Conservation (phyloP, 164 flowering plant genomes). For the Vitis riparia region DNA sequence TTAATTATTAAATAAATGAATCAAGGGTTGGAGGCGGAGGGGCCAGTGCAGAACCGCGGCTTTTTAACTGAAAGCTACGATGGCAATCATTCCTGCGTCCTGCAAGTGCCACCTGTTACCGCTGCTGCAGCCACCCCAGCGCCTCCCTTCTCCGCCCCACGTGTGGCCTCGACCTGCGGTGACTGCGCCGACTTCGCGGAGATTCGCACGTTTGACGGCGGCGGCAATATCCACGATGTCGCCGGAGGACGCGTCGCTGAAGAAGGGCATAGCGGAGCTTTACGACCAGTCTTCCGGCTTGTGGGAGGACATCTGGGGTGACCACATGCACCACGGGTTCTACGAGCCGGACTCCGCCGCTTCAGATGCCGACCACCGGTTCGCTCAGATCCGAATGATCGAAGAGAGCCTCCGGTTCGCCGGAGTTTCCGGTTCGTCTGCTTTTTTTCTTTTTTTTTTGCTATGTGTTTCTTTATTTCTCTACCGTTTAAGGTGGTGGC, state of each 20-base stretch:
- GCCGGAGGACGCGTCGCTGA: conserved; percentile 20
- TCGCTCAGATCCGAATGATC: conserved; percentile 91
- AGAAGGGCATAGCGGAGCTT: conserved; percentile 78
- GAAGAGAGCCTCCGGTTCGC: conserved; percentile 85
- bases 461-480: background rate
- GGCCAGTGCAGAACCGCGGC: too few species aligned
- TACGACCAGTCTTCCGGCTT: conserved; percentile 79
- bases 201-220: background rate
- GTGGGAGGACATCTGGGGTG: conserved; percentile 95
- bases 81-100: too few species aligned
- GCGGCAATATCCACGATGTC: background rate
- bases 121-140: too few species aligned
- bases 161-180: background rate
- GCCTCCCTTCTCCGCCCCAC: too few species aligned
- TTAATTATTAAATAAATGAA: too few species aligned
- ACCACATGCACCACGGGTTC: conserved; percentile 96
- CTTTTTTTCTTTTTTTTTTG: background rate
- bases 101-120: too few species aligned
- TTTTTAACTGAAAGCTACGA: too few species aligned
- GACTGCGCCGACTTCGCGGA: background rate
- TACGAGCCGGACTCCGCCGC: conserved; percentile 49
- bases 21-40: too few species aligned
- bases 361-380: conserved; percentile 62
- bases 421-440: conserved; percentile 42
- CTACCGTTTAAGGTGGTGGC: background rate